These are phyloP conservation scores for Chaetomium globosum DNA, from an alignment of 2,329 filamentous ascomycete species.

Conservation along the genomic window DNA sequence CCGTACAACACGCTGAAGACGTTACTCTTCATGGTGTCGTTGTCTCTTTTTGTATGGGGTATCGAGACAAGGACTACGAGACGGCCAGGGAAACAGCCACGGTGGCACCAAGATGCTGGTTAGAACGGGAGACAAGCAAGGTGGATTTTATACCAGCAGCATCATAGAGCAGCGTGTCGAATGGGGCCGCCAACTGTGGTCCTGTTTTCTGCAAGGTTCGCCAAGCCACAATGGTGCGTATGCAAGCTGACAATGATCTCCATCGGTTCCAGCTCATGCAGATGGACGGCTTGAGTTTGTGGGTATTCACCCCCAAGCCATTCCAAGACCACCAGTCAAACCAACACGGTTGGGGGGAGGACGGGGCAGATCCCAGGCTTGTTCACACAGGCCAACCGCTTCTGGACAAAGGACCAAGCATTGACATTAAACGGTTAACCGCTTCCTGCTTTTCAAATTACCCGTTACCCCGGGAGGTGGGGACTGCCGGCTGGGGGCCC, in stretches of 20 bases:
- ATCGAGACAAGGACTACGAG: constrained; percentile 1
- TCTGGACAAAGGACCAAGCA: too few species aligned
- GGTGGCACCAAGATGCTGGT: neutral
- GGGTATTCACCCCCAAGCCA: constrained; percentile 15
- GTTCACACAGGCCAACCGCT: too few species aligned
- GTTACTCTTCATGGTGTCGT: constrained; percentile 28
- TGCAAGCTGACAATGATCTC: neutral
- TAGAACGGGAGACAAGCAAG: neutral
- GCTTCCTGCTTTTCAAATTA: neutral
- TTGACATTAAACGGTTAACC: neutral
- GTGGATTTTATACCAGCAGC: constrained; percentile 3
- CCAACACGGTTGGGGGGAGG: neutral
- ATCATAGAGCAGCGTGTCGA: neutral
- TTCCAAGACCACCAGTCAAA: constrained; percentile 4
- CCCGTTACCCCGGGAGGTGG: neutral
- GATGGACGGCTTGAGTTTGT: constrained; percentile 20
- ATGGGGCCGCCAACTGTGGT: neutral
- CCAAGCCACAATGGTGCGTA: neutral
- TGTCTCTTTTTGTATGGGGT: neutral
- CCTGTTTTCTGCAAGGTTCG: neutral
- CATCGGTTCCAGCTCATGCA: constrained; percentile 16
- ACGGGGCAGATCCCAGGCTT: neutral
- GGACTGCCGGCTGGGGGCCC: neutral
- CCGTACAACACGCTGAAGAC: constrained; percentile 25
- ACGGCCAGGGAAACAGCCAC: neutral